These are phyloP conservation scores for Alternaria gansuensis DNA, from an alignment of 2,329 filamentous ascomycete genomes.

Conservation along the genomic window DNA sequence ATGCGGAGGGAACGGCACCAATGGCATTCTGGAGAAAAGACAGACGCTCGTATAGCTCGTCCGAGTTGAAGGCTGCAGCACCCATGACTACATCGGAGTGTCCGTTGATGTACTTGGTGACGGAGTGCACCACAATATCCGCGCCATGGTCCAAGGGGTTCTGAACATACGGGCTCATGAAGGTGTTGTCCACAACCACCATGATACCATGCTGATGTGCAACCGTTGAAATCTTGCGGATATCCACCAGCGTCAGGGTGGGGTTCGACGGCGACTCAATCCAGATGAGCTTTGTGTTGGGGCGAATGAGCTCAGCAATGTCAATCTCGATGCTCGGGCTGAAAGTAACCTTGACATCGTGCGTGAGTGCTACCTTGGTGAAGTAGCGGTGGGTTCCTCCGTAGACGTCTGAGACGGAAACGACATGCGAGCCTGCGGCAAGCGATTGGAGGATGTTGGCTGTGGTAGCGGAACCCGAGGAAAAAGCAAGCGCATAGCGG, in stretches of 20 bases:
- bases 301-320: slow-evolving; percentile 82
- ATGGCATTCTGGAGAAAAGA: slow-evolving; percentile 97
- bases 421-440: slow-evolving; percentile 88
- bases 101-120: slow-evolving; percentile 99
- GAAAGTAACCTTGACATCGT: slow-evolving; percentile 94
- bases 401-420: slow-evolving; percentile 97
- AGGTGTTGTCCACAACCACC: slow-evolving; percentile 99
- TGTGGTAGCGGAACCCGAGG: slow-evolving; percentile 91
- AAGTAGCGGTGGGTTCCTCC: slow-evolving; percentile 98
- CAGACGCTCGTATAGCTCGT: slow-evolving; percentile 77
- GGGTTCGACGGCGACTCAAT: slow-evolving; percentile 97
- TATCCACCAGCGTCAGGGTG: slow-evolving; percentile 91
- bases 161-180: slow-evolving; percentile 94
- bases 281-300: slow-evolving; percentile 94
- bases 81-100: slow-evolving; percentile 98
- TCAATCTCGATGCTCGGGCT: slow-evolving; percentile 91
- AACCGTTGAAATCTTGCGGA: slow-evolving; percentile 80
- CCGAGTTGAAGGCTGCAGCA: slow-evolving; percentile 91
- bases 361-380: slow-evolving; percentile 93
- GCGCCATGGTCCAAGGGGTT: slow-evolving; percentile 95
- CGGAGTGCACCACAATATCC: slow-evolving; percentile 95
- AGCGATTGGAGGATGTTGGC: slow-evolving; percentile 93
- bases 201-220: slow-evolving; percentile 89
- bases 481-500: slow-evolving; percentile 91
- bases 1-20: slow-evolving; percentile 90